Evolutionary conservation across 1,139 yeast species (phyloP).

Genomic region (Geotrichum cucujoidarum): DNA sequence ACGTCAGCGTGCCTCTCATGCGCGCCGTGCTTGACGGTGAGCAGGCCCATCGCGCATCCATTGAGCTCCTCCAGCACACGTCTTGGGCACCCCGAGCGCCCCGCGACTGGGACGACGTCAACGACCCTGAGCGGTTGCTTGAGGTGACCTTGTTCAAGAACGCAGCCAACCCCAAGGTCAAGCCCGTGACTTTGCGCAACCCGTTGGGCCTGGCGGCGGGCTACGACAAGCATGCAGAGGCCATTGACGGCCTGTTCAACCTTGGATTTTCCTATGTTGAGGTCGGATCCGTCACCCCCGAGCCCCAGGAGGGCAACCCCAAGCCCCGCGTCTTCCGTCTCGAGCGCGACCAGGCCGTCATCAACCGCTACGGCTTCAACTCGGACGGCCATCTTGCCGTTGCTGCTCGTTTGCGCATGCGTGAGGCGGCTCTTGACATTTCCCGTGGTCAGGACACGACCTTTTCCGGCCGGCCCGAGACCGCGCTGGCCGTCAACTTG

Average conservation of each 20-base stretch:
- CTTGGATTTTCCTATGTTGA: constrained; percentile 88
- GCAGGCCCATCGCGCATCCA: constrained; percentile 73
- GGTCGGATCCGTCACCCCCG: constrained; percentile 89
- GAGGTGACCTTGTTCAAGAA: constrained; percentile 32
- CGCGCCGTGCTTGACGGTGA: constrained; percentile 77
- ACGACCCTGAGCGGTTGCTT: constrained; percentile 34
- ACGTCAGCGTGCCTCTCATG: constrained; percentile 68
- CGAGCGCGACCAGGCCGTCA: constrained; percentile 80
- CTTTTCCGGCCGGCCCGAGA: constrained; percentile 59
- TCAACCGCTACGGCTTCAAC: constrained; percentile 91
- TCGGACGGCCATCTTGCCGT: constrained; percentile 82
- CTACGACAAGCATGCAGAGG: constrained; percentile 89
- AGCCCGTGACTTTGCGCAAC: constrained; percentile 45
- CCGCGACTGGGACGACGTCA: constrained; percentile 29
- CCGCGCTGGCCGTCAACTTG: constrained; percentile 72
- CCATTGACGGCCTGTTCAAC: constrained; percentile 74
- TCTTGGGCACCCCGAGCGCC: constrained; percentile 33
- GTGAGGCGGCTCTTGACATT: constrained; percentile 34
- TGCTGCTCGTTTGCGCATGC: constrained; percentile 54
- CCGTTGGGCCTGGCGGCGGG: constrained; percentile 97
- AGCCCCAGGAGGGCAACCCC: constrained; percentile 92
- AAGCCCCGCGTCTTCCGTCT: constrained; percentile 84
- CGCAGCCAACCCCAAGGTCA: constrained; percentile 30
- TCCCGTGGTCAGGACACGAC: constrained; percentile 35
- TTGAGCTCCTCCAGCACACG: constrained; percentile 56